Conservation (phyloP, 768 basidiomycete species). For the Pleurotus cornucopiae region DNA sequence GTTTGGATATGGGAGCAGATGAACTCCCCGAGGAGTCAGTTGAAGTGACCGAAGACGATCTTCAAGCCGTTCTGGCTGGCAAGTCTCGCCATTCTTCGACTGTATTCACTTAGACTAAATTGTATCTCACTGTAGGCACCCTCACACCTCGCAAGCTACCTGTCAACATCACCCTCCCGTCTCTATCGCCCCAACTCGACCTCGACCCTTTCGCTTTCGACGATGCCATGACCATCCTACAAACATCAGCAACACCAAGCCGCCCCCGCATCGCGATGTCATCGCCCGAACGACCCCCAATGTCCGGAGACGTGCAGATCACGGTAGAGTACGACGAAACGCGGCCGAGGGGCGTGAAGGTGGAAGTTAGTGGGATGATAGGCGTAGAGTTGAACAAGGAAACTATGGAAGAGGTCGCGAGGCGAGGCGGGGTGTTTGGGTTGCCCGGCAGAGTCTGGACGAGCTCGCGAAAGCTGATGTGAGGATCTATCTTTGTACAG, state of each 20-base stretch:
- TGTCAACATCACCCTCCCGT: constrained; percentile 64
- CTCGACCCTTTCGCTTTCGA: constrained; percentile 30
- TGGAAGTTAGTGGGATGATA: constrained; percentile 58
- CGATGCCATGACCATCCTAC: constrained; percentile 20
- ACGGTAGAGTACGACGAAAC: constrained; percentile 57
- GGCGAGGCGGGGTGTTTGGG: constrained; percentile 69
- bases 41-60: constrained; percentile 47
- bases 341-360: constrained; percentile 47
- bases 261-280: constrained; percentile 60
- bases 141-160: constrained; percentile 60
- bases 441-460: constrained; percentile 67
- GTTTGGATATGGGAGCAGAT: constrained; percentile 22
- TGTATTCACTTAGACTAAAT: neutral
- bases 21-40: constrained; percentile 24
- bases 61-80: constrained; percentile 67
- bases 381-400: constrained; percentile 49
- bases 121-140: constrained; percentile 34
- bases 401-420: constrained; percentile 63
- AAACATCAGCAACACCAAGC: constrained; percentile 28
- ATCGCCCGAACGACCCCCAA: constrained; percentile 60
- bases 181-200: constrained; percentile 37
- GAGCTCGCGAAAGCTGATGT: constrained; percentile 23
- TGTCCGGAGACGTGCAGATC: constrained; percentile 63
- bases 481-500: constrained; percentile 4
- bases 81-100: constrained; percentile 10